phyloP scores from a whole-genome alignment of 2,329 filamentous ascomycete genomes.

The Pseudocercospora vitis region DNA sequence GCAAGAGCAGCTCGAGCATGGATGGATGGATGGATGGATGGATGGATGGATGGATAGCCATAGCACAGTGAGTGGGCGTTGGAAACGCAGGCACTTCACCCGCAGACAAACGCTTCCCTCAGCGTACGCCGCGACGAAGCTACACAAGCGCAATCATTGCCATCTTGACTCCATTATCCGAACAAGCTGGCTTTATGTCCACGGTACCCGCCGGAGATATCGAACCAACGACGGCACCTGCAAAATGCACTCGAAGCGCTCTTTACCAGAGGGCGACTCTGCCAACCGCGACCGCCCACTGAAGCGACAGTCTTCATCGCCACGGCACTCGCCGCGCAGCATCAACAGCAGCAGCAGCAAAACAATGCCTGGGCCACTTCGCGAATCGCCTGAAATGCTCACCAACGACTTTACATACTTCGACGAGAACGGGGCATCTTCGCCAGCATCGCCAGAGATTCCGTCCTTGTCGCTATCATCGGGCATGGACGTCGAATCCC shows the following conservation, averaged over 20 bases:
- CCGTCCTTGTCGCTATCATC: not conserved
- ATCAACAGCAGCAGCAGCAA: not conserved
- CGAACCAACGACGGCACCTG: not conserved
- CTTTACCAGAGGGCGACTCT: not conserved
- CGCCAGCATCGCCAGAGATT: too few relatives aligned
- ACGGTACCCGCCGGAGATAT: not conserved
- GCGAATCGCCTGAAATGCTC: too few relatives aligned
- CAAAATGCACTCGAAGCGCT: not conserved
- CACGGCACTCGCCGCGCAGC: not conserved
- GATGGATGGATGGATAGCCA: too few relatives aligned
- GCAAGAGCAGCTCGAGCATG: too few relatives aligned
- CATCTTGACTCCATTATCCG: too few relatives aligned
- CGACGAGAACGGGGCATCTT: too few relatives aligned
- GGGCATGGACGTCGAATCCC: not conserved
- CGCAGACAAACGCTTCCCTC: not conserved
- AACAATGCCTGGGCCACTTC: not conserved
- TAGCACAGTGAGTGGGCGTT: too few relatives aligned
- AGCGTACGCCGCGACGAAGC: not conserved
- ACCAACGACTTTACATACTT: too few relatives aligned
- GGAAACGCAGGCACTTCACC: not conserved
- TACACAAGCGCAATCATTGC: not conserved
- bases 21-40: too few relatives aligned
- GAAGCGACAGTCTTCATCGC: not conserved
- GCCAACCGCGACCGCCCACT: not conserved
- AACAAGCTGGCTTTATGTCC: too few relatives aligned